Base-by-base conservation (phyloP, 306 rosid genomes). In the Oemleria cerasiformis region DNA sequence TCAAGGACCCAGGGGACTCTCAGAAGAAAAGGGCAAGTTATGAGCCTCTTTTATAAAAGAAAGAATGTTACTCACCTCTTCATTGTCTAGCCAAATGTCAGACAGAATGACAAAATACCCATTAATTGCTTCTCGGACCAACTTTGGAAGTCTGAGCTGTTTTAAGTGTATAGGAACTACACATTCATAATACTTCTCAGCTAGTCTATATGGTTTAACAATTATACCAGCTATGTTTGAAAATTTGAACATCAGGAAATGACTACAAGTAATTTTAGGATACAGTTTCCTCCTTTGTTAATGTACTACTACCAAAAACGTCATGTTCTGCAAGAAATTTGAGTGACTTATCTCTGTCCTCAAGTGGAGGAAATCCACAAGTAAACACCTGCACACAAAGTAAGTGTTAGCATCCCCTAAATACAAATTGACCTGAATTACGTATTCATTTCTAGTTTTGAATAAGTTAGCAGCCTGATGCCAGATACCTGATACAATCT, bases 361-460 rank as follows among this genome's bases (percentile, higher is more conserved):
- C 97, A 70, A 91, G 67, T 43, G 97, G 96, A 67, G 98, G 98
- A 77, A 94, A 94, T 73, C 98, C 97, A 72, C 97, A 94, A 12
- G 97, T 89, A 67, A 87, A 70, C 38, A 94, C 97, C 98, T 91
- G 77, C 72, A 80, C 57, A 66, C 41, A 48, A 81, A 9, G 5
- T 8, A 76, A 63, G 39, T 39, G 54, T 69, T 65, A 75, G 63
- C 30, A 71, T 41, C 30, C 65, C 79, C 61, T 38, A 62, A 73
- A 48, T 79, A 67, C 68, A 41, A n/a, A 7, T 17, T 39, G 36
- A 43, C 16, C 9, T 42, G 39, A 8, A 39, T 40, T 9, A 40
- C 40, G 19, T 30, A 55, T 23, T 65, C 11, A 42, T 25, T 23
- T 25, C 19, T 13, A 50, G 3, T n/a, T 53, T 10, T 44, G 61